Evolutionary conservation across 1,284 basidiomycete genomes (phyloP).

Genomic region (Golubevia pallescens): DNA sequence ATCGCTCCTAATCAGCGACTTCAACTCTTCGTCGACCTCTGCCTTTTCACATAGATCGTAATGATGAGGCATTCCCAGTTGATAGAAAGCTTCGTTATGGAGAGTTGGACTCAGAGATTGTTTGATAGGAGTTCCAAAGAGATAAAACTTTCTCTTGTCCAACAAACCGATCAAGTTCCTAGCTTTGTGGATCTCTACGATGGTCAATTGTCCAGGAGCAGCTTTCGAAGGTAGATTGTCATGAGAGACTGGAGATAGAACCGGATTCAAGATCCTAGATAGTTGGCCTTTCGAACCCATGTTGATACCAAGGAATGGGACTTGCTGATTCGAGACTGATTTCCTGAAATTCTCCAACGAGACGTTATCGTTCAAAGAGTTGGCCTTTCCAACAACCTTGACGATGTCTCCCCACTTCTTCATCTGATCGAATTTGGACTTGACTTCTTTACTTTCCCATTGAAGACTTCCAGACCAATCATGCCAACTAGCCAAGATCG

Average conservation of each 20-base stretch:
- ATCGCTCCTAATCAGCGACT: constrained; percentile 25
- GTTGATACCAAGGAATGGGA: constrained; percentile 88
- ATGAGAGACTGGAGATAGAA: constrained; percentile 89
- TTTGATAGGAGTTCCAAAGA: constrained; percentile 87
- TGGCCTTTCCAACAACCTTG: constrained; percentile 89
- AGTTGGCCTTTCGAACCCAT: constrained; percentile 89
- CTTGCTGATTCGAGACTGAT: constrained; percentile 52
- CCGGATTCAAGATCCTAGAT: constrained; percentile 83
- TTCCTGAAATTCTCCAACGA: constrained; percentile 74
- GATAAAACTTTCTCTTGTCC: constrained; percentile 76
- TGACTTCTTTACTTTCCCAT: constrained; percentile 77
- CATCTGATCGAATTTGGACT: constrained; percentile 56
- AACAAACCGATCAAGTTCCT: constrained; percentile 80
- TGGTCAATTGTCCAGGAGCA: constrained; percentile 90
- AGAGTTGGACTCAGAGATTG: constrained; percentile 90
- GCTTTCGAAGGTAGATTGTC: constrained; percentile 77
- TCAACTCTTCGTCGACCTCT: constrained; percentile 20
- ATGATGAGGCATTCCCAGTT: constrained; percentile 75
- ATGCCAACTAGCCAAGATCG: constrained; percentile 91
- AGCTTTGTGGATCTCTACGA: constrained; percentile 81
- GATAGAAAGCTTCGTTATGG: constrained; percentile 86
- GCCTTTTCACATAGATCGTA: constrained; percentile 28
- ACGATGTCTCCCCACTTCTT: constrained; percentile 76
- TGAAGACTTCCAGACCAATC: constrained; percentile 85
- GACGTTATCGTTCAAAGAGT: constrained; percentile 78